phyloP scores from a whole-genome alignment of 108 stramenopile species.

The Stephanodiscus triporus region DNA sequence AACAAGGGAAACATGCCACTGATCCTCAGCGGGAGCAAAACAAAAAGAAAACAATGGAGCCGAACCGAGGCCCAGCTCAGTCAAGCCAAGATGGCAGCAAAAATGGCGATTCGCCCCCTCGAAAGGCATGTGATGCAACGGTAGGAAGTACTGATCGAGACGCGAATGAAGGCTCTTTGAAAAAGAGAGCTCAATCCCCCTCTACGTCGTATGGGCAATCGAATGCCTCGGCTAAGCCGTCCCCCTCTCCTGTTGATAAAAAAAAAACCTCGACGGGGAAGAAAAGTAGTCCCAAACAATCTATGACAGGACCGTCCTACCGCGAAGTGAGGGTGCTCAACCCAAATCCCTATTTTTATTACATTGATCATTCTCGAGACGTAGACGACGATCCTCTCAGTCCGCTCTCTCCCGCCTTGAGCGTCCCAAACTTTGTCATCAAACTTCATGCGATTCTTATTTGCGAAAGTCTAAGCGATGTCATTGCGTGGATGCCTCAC shows the following conservation, averaged over 20 bases:
- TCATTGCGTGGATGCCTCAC: conserved; percentile 71
- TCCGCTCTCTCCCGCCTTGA: conserved; percentile 52
- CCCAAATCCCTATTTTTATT: conserved; percentile 54
- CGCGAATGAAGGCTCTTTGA: neutral
- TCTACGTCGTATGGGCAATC: neutral
- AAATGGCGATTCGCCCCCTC: neutral
- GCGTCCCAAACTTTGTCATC: conserved; percentile 64
- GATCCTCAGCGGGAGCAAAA: neutral
- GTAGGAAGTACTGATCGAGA: neutral
- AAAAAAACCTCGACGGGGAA: neutral
- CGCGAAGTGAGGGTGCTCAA: conserved; percentile 2
- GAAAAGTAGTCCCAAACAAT: neutral
- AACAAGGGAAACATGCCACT: too few species aligned
- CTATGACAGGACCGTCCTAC: neutral
- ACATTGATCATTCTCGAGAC: conserved; percentile 52
- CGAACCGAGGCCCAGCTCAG: neutral
- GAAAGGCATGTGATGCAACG: too few species aligned
- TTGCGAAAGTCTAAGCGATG: conserved; percentile 55
- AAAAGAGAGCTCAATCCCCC: neutral
- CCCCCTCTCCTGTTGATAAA: neutral
- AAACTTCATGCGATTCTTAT: conserved; percentile 67
- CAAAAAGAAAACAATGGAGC: neutral
- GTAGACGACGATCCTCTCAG: conserved; percentile 55
- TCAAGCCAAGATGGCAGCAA: neutral
- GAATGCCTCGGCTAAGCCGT: neutral